Evolutionary conservation across 2,329 filamentous ascomycete genomes (phyloP), one percentile per base, ranked within the genome.

Genomic region (Endoconidiophora polonica): DNA sequence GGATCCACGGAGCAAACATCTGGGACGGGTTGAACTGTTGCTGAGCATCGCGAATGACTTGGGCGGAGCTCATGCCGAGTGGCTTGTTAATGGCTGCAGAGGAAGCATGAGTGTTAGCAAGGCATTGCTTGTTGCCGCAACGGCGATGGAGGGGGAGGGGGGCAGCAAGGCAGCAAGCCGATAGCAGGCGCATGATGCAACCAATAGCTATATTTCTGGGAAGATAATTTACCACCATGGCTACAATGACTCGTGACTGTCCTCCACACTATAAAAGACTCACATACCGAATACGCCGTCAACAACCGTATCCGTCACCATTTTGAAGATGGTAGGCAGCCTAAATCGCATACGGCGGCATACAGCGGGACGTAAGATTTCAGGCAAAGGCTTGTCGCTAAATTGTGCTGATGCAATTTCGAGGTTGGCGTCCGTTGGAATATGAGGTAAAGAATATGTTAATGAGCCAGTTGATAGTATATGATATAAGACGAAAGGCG

Each of bases 31-130:
- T 86, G 72, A 96, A 94, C 56, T 82, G 76, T 18, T 73, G 68
- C 68, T 96, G 87, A 52, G 93, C 79, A 60, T 90, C 82, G 61
- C 90, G 87, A 56, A 98, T 77, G 37, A 93, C 83, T 64, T 94
- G 86, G 46, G 88, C 88, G 33, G 90, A 96, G 62, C 83, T 86
- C 59, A 90, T 77, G 59, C 81, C 83, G 59, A 80, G 72, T 24
- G 91, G 91, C 67, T 98, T 98, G 68, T 94, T 86, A 65, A 98
- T 83, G 63, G 86, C 90, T 94, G 58, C 10, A 46, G 24, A 38
- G 29, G 20, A 10, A 14, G 12, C 33, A 38, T 3, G 47, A 45
- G 54, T 41, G 33, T 29, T 6, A 26, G 36, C 12, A 37, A 20
- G 33, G 24, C 24, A 46, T 50, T 36, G 16, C 18, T 26, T 22